phyloP scores from a whole-genome alignment of 306 rosid species.

The Nissolia schottii region DNA sequence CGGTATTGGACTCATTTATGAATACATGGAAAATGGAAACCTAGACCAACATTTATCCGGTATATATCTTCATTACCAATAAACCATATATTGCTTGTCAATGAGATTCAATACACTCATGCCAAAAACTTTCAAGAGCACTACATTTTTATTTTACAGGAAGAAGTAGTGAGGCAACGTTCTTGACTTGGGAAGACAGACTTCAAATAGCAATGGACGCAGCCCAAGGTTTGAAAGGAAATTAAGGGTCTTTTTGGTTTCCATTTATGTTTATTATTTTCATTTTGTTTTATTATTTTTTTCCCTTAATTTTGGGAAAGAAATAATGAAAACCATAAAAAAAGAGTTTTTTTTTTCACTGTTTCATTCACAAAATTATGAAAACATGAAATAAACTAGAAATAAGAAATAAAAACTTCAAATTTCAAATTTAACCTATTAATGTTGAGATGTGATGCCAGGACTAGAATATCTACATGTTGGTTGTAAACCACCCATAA shows the following conservation, averaged over 20 bases:
- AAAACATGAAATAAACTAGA: too few relatives aligned
- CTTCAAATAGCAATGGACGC: slow-evolving; percentile 33
- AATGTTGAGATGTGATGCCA: not conserved
- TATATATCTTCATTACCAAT: too few relatives aligned
- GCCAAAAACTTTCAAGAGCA: not conserved
- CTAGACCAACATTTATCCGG: slow-evolving; percentile 25
- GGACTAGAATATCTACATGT: slow-evolving; percentile 46
- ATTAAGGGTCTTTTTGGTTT: too few relatives aligned
- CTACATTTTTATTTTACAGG: not conserved
- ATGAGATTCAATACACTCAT: not conserved
- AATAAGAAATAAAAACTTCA: too few relatives aligned
- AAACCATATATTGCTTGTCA: too few relatives aligned
- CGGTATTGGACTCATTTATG: slow-evolving; percentile 18
- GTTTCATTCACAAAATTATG: too few relatives aligned
- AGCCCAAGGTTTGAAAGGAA: slow-evolving; percentile 26
- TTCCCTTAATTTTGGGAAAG: too few relatives aligned
- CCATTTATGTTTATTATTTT: too few relatives aligned
- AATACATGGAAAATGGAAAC: slow-evolving; percentile 22
- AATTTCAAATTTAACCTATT: not conserved
- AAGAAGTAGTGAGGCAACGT: not conserved
- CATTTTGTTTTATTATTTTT: too few relatives aligned
- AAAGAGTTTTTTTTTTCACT: too few relatives aligned
- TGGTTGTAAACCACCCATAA: slow-evolving; percentile 32
- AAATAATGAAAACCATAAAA: too few relatives aligned
- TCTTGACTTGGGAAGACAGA: slow-evolving; percentile 35